A percentile compares a stretch with the other conserved stretches of the same genome.
These are phyloP conservation scores for Fusarium napiforme DNA, from an alignment of 2,329 filamentous ascomycete genomes.

Conservation along the genomic window DNA sequence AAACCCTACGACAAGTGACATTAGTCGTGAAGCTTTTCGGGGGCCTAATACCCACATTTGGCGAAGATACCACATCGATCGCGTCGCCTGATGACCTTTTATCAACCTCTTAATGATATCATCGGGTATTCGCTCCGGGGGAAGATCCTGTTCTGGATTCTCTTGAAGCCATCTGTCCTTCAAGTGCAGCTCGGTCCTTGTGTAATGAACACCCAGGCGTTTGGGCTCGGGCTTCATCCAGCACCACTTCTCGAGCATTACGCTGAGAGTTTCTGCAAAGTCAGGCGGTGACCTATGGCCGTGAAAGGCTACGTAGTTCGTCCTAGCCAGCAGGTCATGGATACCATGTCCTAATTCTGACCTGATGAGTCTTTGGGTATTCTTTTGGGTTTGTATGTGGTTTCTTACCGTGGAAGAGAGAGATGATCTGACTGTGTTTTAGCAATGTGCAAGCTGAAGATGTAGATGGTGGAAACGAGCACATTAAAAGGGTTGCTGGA, in stretches of 20 bases:
- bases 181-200: accelerated
- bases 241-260: neutral
- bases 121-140: neutral
- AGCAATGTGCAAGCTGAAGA: too few relatives aligned
- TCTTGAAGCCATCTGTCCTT: neutral
- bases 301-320: neutral
- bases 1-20: neutral
- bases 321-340: neutral
- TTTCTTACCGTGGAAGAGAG: neutral
- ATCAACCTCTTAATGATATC: accelerated
- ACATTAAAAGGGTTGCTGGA: neutral
- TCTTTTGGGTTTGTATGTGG: neutral
- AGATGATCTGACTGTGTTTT: neutral
- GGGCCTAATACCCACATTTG: neutral
- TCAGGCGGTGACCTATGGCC: neutral
- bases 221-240: neutral
- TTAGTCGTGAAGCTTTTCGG: neutral
- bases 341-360: neutral
- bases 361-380: too few relatives aligned
- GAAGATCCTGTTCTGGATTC: neutral
- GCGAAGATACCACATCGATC: neutral
- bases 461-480: neutral
- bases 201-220: neutral
- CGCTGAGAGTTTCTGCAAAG: neutral
- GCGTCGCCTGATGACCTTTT: neutral